A percentile compares a stretch with the other conserved stretches of the same genome.
phyloP scores from a whole-genome alignment of 2,329 filamentous ascomycete genomes.

The Colletotrichum truncatum region DNA sequence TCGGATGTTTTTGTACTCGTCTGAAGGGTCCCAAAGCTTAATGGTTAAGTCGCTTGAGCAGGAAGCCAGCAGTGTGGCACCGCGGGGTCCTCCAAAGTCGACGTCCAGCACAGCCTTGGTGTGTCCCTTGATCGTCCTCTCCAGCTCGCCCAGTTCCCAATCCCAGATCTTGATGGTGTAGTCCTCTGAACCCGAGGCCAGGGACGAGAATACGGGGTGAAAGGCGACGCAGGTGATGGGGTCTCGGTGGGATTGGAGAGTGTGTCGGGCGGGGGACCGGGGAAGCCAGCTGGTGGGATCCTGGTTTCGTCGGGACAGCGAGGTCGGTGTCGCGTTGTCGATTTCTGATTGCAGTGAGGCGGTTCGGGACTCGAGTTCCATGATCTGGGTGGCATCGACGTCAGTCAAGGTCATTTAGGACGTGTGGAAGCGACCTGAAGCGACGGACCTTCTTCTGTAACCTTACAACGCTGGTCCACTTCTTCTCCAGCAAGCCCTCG shows the following conservation, averaged over 20 bases:
- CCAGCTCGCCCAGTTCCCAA: constrained; percentile 91
- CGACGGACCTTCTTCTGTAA: constrained; percentile 87
- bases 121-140: constrained; percentile 90
- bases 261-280: constrained; percentile 81
- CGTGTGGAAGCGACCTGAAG: neutral
- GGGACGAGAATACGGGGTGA: constrained; percentile 88
- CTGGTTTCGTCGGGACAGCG: constrained; percentile 81
- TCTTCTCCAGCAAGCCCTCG: constrained; percentile 93
- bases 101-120: constrained; percentile 89
- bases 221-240: constrained; percentile 91
- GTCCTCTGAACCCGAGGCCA: constrained; percentile 92
- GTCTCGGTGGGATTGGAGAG: constrained; percentile 82
- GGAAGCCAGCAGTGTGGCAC: constrained; percentile 74
- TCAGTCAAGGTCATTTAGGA: neutral
- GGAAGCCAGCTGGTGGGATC: constrained; percentile 90
- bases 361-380: constrained; percentile 87
- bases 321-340: constrained; percentile 80
- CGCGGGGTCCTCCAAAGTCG: constrained; percentile 87
- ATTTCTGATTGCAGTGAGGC: constrained; percentile 81
- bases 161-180: constrained; percentile 98
- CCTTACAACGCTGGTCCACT: constrained; percentile 96
- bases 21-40: constrained; percentile 91
- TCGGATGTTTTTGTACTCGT: constrained; percentile 95
- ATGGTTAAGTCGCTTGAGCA: constrained; percentile 92
- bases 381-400: constrained; percentile 73